Evolutionary conservation across 108 stramenopile species (phyloP).

Genomic region (Cyclotella distinguenda): DNA sequence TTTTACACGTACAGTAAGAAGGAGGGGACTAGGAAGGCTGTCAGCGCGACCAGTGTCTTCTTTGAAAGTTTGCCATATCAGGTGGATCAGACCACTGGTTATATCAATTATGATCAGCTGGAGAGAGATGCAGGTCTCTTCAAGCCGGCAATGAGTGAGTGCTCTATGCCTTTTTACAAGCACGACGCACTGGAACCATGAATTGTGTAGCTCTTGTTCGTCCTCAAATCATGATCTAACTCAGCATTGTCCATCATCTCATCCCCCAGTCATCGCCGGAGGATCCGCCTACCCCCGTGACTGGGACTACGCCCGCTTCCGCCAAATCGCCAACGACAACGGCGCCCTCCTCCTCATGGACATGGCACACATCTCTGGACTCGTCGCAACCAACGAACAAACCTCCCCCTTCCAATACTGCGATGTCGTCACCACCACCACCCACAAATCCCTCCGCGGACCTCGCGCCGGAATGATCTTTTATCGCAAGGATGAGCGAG

Average conservation of each 20-base stretch:
- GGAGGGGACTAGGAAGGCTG: constrained; percentile 95
- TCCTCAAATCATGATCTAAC: too few relatives aligned
- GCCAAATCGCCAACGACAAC: constrained; percentile 97
- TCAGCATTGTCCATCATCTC: too few relatives aligned
- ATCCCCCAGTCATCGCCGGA: constrained; percentile 95
- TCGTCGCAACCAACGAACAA: constrained; percentile 94
- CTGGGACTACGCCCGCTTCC: constrained; percentile 97
- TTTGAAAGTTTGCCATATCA: constrained; percentile 99
- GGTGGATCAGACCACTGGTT: constrained; percentile 94
- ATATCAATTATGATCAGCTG: constrained; percentile 95
- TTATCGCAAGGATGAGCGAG: constrained; percentile 97
- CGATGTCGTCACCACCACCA: constrained; percentile 99
- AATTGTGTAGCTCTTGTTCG: too few relatives aligned
- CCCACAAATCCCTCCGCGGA: constrained; percentile 99
- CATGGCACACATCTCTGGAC: constrained; percentile 99
- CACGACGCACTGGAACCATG: too few relatives aligned
- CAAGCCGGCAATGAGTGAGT: constrained; percentile 99
- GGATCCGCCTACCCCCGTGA: constrained; percentile 99
- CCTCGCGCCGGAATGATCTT: constrained; percentile 99
- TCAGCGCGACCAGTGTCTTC: constrained; percentile 99
- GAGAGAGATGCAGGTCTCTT: constrained; percentile 89
- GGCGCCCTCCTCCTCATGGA: constrained; percentile 98
- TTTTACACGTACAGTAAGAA: constrained; percentile 99
- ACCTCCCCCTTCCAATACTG: constrained; percentile 92
- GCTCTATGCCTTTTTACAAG: too few relatives aligned